Percentiles rank a stretch among this genome's conserved stretches.
phyloP scores from a whole-genome alignment of 306 rosid genomes.

The Cucurbita pepo region DNA sequence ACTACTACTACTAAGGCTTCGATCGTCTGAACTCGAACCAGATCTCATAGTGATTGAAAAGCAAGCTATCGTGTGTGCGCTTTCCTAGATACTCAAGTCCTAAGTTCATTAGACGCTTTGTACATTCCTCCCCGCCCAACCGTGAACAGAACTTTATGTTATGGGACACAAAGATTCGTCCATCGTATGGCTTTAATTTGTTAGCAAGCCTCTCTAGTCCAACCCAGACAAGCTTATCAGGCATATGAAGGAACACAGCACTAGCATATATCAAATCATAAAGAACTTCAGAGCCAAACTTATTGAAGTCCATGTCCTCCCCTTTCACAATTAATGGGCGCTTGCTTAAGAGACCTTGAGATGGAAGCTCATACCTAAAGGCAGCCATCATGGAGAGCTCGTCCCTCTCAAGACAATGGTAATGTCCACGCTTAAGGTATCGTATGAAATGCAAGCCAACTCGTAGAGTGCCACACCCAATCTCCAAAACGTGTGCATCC shows the following conservation, averaged over 20 bases:
- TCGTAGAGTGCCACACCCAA: conserved; percentile 91
- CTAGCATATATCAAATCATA: conserved; percentile 84
- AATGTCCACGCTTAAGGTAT: conserved; percentile 51
- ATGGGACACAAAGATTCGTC: conserved; percentile 76
- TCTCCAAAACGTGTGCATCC: conserved; percentile 49
- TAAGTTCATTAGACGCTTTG: conserved; percentile 42
- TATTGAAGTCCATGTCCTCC: conserved; percentile 62
- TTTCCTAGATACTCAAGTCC: conserved; percentile 77
- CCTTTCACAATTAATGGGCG: conserved; percentile 75
- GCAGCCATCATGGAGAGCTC: conserved; percentile 87
- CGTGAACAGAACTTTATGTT: conserved; percentile 77
- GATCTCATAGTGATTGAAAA: conserved; percentile 81
- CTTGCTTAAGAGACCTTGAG: conserved; percentile 72
- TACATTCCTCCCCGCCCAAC: conserved; percentile 71
- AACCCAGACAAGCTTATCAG: conserved; percentile 74
- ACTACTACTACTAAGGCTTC: conserved; percentile 26
- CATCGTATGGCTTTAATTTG: conserved; percentile 49
- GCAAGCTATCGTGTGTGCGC: conserved; percentile 73
- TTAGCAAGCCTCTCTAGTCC: conserved; percentile 61
- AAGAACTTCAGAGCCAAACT: conserved; percentile 31
- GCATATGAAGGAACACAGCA: conserved; percentile 93
- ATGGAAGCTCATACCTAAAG: conserved; percentile 80
- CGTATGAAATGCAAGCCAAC: conserved; percentile 85
- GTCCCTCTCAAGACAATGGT: conserved; percentile 75
- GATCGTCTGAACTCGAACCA: conserved; percentile 71